Evolutionary conservation across 164 flowering plant species (phyloP).

Genomic region (Magnolia officinalis): DNA sequence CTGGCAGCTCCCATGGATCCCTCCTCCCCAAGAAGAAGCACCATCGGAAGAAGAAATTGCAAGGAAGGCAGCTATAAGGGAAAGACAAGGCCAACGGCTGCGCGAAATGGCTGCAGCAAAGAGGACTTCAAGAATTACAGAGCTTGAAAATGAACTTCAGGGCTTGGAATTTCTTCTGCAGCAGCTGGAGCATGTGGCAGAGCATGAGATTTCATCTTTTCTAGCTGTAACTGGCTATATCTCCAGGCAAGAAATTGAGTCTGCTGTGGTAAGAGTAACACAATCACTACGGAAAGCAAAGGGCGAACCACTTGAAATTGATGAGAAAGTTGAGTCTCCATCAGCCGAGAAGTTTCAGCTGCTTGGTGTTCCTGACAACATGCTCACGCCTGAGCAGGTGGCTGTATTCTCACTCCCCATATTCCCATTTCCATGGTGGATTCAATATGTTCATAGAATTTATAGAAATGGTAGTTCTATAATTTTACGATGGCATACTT

Average conservation of each 20-base stretch:
- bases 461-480: background rate
- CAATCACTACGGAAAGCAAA: slow-evolving; percentile 77
- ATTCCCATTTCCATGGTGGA: background rate
- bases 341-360: slow-evolving; percentile 68
- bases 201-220: slow-evolving; percentile 57
- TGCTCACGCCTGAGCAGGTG: slow-evolving; percentile 90
- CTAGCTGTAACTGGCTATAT: slow-evolving; percentile 65
- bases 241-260: slow-evolving; percentile 79
- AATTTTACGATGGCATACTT: background rate
- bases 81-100: slow-evolving; percentile 86
- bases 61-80: slow-evolving; percentile 89
- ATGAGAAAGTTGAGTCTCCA: slow-evolving; percentile 62
- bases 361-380: slow-evolving; percentile 60
- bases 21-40: slow-evolving; percentile 67
- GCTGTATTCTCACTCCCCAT: background rate
- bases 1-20: slow-evolving; percentile 97
- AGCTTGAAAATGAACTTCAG: slow-evolving; percentile 74
- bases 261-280: slow-evolving; percentile 47
- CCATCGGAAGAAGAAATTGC: slow-evolving; percentile 96
- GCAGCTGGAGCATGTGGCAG: slow-evolving; percentile 64
- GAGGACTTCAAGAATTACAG: slow-evolving; percentile 74
- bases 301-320: slow-evolving; percentile 55
- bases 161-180: slow-evolving; percentile 74
- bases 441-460: background rate
- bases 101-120: slow-evolving; percentile 97